phyloP scores from a whole-genome alignment of 345 rosid species.

The Citrus sp. region DNA sequence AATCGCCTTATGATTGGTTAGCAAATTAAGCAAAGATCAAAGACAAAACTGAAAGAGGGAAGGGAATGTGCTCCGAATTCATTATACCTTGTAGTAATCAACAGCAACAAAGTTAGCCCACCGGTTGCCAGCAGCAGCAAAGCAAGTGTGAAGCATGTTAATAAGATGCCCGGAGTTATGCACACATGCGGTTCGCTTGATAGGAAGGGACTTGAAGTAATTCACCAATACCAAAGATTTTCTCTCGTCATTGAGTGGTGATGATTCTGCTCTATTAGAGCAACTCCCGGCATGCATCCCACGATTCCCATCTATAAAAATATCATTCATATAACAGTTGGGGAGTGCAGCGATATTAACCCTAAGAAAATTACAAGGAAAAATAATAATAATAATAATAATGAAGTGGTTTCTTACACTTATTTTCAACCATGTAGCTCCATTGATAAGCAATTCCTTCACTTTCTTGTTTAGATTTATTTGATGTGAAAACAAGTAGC shows the following conservation, averaged over 20 bases:
- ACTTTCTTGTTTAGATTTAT: slow-evolving; percentile 42
- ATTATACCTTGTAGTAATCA: slow-evolving; percentile 49
- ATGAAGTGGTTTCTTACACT: slow-evolving; percentile 31
- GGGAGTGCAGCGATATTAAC: too few relatives aligned
- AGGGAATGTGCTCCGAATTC: not conserved
- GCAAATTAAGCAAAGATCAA: too few relatives aligned
- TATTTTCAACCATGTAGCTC: slow-evolving; percentile 80
- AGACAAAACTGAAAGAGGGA: too few relatives aligned
- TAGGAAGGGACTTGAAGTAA: slow-evolving; percentile 29
- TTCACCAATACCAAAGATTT: slow-evolving; percentile 54
- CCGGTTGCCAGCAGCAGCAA: slow-evolving; percentile 41
- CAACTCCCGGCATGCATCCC: slow-evolving; percentile 62
- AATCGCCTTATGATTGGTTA: too few relatives aligned
- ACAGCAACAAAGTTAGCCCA: slow-evolving; percentile 71
- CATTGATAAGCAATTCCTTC: slow-evolving; percentile 80
- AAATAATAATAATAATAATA: not conserved
- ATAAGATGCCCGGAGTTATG: slow-evolving; percentile 48
- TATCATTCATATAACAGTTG: not conserved
- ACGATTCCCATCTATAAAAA: slow-evolving; percentile 47
- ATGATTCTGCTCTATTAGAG: slow-evolving; percentile 49
- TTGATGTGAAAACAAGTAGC: slow-evolving; percentile 58
- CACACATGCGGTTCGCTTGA: slow-evolving; percentile 30
- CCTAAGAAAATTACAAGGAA: too few relatives aligned
- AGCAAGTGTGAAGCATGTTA: slow-evolving; percentile 46
- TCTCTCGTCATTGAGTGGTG: slow-evolving; percentile 35